Conservation (phyloP, 352 stramenopile genomes). For the Plasmopara muralis region DNA sequence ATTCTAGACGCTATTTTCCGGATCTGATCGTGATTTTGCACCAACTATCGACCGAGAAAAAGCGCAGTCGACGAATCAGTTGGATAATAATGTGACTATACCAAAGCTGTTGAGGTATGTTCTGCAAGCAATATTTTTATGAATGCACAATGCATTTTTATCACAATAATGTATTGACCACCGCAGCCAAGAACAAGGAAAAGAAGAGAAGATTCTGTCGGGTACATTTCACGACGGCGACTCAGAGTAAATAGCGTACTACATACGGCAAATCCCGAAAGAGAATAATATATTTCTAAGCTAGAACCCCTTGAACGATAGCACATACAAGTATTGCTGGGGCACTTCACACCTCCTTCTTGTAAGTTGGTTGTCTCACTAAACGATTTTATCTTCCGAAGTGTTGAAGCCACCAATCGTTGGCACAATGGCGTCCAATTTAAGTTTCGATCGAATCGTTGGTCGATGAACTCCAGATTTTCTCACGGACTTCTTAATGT, state of each 20-base stretch:
- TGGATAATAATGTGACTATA: constrained; percentile 34
- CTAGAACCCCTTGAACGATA: too few relatives aligned
- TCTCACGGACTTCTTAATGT: constrained; percentile 19
- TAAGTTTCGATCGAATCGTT: constrained; percentile 19
- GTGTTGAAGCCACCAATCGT: constrained; percentile 4
- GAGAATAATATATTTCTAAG: background rate
- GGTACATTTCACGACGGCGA: constrained; percentile 61
- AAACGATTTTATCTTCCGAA: constrained; percentile 20
- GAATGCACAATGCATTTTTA: background rate
- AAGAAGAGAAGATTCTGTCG: constrained; percentile 60
- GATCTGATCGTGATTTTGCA: constrained; percentile 29
- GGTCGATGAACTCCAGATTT: constrained; percentile 12
- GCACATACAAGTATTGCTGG: too few relatives aligned
- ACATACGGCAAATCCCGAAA: background rate
- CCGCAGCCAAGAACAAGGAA: constrained; percentile 39
- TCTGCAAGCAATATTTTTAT: background rate
- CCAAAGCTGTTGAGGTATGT: constrained; percentile 35
- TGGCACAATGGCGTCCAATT: constrained; percentile 19
- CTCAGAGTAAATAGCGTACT: constrained; percentile 33
- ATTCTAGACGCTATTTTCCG: constrained; percentile 27
- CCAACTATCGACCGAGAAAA: constrained; percentile 32
- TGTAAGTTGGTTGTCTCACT: background rate
- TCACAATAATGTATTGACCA: background rate
- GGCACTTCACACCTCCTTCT: too few relatives aligned
- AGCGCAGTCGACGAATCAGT: constrained; percentile 33